Evolutionary conservation across 1,139 yeast genomes (phyloP), one percentile per base, ranked within the genome.

Genomic region (Yamadazyma spencermartinsiae): DNA sequence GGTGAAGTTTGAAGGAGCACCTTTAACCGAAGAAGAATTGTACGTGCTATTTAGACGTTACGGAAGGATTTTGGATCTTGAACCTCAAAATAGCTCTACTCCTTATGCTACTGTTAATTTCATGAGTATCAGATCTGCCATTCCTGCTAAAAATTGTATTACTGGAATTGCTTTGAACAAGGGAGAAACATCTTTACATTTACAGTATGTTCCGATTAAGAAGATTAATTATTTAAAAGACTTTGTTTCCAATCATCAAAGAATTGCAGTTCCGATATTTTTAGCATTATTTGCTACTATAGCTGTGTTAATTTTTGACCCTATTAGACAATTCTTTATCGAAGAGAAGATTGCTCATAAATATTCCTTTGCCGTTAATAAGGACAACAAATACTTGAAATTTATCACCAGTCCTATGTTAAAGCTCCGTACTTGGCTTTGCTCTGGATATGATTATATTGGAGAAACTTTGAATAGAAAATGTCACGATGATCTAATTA

Each of bases 301-400:
- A 2, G 95, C 97, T 0, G 96, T 89, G 33, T 60, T 87, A 28
- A 76, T 92, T 35, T 92, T 92, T 61, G 98, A 92, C 52, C 98
- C 98, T 0, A 86, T 92, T 36, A 76, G 98, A 55, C 83, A 85
- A 44, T 86, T 83, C 66, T 84, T 80, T 53, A 80, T 92, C 42
- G 80, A 80, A 52, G 82, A 78, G 53, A 86, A 86, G 54, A 80
- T 92, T 38, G 77, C 84, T 15, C 79, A 73, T 46, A 71, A 68
- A 43, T 61, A 62, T 45, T 54, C 68, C 0, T 52, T 69, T 37
- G 58, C 57, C 11, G 48, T 59, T 8, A 66, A 64, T 45, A 56
- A 56, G 36, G 62, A 68, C 37, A 65, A 61, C 43, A 54, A 51
- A 41, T 55, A 56, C 34, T 48, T 68, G 33, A 59, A 58, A 35